A percentile compares a stretch with the other conserved stretches of the same genome.
Evolutionary conservation across 2,329 filamentous ascomycete genomes (phyloP).

Genomic region (Ophidiomyces ophidiicola): DNA sequence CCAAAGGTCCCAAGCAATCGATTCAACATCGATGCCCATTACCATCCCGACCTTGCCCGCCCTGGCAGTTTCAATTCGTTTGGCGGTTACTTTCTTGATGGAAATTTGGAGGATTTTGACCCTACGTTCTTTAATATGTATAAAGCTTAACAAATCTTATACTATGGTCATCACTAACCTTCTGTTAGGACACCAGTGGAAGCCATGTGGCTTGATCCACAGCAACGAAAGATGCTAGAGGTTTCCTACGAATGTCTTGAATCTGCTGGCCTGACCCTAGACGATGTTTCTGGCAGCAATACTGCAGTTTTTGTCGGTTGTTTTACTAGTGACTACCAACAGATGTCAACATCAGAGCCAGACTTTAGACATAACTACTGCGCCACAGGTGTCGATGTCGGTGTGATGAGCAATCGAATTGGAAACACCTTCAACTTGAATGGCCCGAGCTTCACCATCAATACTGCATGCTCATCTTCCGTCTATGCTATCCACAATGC

Average conservation of each 20-base stretch:
- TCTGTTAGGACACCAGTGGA: conserved; percentile 6
- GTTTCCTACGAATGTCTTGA: conserved; percentile 22
- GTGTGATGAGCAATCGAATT: conserved; percentile 13
- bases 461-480: conserved; percentile 16
- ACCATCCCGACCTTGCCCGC: conserved; percentile 10
- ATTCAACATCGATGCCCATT: conserved; percentile 15
- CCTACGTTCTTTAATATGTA: conserved; percentile 1
- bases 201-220: conserved; percentile 24
- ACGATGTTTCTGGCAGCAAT: conserved; percentile 21
- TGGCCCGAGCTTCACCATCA: conserved; percentile 14
- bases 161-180: too few species aligned
- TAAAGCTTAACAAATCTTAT: too few species aligned
- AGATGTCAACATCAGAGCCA: conserved; percentile 15
- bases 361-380: conserved; percentile 11
- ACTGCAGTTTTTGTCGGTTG: conserved; percentile 26
- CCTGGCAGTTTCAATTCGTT: conserved; percentile 14
- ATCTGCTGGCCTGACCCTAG: conserved; percentile 20
- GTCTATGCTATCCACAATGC: conserved; percentile 14
- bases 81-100: conserved; percentile 2
- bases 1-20: conserved; percentile 11
- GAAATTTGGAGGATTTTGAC: background rate
- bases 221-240: conserved; percentile 24
- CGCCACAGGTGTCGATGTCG: conserved; percentile 15
- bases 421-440: conserved; percentile 13
- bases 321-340: conserved; percentile 24